Percentiles rank a stretch among this genome's conserved stretches.
Conservation (phyloP, 2,329 filamentous ascomycete genomes). For the Leptosphaerulina australis region DNA sequence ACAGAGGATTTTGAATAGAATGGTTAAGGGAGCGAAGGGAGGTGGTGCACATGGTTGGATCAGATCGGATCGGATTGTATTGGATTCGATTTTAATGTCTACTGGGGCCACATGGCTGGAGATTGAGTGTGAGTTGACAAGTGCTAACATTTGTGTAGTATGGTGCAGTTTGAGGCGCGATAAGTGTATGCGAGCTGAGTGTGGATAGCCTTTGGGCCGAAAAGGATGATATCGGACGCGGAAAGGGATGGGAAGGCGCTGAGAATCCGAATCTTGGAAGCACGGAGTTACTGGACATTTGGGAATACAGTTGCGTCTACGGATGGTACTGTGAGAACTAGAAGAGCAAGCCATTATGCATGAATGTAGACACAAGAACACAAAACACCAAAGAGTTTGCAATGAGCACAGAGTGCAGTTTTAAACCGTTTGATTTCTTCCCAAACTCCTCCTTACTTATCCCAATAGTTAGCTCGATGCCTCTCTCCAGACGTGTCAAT, state of each 20-base stretch:
- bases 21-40: too few relatives aligned
- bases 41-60: too few relatives aligned
- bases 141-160: constrained; percentile 56
- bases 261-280: not conserved
- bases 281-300: constrained; percentile 16
- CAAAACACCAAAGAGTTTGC: not conserved
- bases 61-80: too few relatives aligned
- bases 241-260: not conserved
- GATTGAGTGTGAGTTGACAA: not conserved
- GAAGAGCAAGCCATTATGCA: not conserved
- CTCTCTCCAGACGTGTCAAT: not conserved
- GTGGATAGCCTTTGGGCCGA: too few relatives aligned
- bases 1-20: not conserved
- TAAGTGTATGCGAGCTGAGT: too few relatives aligned
- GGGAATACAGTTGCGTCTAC: not conserved
- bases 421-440: constrained; percentile 11
- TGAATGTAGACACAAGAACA: not conserved
- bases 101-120: not conserved
- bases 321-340: not conserved
- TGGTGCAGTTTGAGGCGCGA: constrained; percentile 98
- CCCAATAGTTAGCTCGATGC: constrained; percentile 8
- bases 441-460: constrained; percentile 4
- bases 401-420: constrained; percentile 4
- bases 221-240: too few relatives aligned
- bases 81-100: too few relatives aligned